Evolutionary conservation across 352 stramenopile species (phyloP).

Genomic region (Pythium pyrilobum): DNA sequence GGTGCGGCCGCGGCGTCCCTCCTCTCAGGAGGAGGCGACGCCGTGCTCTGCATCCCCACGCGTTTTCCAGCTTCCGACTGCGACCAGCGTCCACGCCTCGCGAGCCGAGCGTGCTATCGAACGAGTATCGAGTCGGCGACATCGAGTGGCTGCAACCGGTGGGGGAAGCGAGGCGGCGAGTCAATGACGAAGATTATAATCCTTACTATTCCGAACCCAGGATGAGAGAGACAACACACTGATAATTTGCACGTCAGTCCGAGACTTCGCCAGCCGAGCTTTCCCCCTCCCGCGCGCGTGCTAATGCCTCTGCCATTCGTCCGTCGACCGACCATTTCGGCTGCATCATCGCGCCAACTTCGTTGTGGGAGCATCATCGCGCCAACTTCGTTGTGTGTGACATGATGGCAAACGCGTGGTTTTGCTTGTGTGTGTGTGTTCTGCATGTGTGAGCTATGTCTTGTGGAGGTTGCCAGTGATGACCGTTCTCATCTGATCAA

Average conservation of each 20-base stretch:
- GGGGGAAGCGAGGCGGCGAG: not conserved
- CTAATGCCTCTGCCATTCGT: too few species aligned
- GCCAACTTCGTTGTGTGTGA: not conserved
- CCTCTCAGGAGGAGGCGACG: too few species aligned
- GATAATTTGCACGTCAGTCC: constrained; percentile 89
- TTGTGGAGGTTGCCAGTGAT: constrained; percentile 46
- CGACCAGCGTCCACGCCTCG: not conserved
- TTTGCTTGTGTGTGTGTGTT: not conserved
- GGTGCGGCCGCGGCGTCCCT: not conserved
- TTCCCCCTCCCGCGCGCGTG: not conserved
- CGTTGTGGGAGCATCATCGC: too few species aligned
- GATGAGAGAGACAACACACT: constrained; percentile 29
- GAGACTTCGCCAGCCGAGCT: constrained; percentile 32
- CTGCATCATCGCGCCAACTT: too few species aligned
- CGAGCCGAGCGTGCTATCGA: too few species aligned
- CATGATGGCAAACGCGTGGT: too few species aligned
- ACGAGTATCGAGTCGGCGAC: not conserved
- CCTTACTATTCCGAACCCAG: constrained; percentile 11
- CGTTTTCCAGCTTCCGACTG: not conserved
- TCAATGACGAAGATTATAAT: constrained; percentile 17
- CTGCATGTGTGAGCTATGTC: constrained; percentile 2
- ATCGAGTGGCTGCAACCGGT: too few species aligned
- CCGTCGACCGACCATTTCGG: too few species aligned
- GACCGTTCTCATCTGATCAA: constrained; percentile 63
- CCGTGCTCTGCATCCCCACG: not conserved